Base-by-base conservation (phyloP, 495 filamentous ascomycete genomes). In the Hapsidospora chrysogenum region DNA sequence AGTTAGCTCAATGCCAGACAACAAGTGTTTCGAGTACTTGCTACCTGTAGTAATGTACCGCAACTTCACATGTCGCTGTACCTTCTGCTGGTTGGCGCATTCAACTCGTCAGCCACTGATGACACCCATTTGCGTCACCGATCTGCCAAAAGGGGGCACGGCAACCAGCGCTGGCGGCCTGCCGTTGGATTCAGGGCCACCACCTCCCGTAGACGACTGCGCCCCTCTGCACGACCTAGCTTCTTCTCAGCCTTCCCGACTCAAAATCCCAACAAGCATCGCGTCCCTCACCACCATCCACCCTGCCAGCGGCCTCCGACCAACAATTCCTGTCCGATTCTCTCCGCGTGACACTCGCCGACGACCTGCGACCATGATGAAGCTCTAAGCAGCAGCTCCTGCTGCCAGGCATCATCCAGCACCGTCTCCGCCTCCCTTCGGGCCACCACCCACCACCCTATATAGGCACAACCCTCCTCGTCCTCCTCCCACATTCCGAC, bases 91-190 rank as follows among this genome's bases (percentile, higher is more conserved):
- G n/a, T n/a, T n/a, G n/a, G n/a, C 14, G 21, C 3, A 8, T 18
- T 9, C 14, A 18, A 31, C 7, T 14, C n/a, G 3, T 2, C 34
- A 27, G 34, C 34, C 22, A 13, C n/a, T 15, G 15, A 37, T 37
- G 35, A 37, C 23, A 28, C 16, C 35, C 35, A 31, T 37, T 26
- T 37, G 35, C 35, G 35, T 37, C 35, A 37, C 35, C 23, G 35
- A n/a, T n/a, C n/a, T n/a, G n/a, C n/a, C n/a, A n/a, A n/a, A n/a
- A n/a, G n/a, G n/a, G n/a, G n/a, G n/a, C n/a, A n/a, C n/a, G n/a
- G n/a, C n/a, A n/a, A n/a, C n/a, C n/a, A n/a, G n/a, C n/a, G n/a
- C n/a, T n/a, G n/a, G n/a, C n/a, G n/a, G n/a, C n/a, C n/a, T n/a
- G n/a, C n/a, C n/a, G 29, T 30, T 37, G 35, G 35, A 15, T 17